A percentile compares a stretch with the other conserved stretches of the same genome.
phyloP scores from a whole-genome alignment of 768 basidiomycete genomes.

The Tulasnella calospora region DNA sequence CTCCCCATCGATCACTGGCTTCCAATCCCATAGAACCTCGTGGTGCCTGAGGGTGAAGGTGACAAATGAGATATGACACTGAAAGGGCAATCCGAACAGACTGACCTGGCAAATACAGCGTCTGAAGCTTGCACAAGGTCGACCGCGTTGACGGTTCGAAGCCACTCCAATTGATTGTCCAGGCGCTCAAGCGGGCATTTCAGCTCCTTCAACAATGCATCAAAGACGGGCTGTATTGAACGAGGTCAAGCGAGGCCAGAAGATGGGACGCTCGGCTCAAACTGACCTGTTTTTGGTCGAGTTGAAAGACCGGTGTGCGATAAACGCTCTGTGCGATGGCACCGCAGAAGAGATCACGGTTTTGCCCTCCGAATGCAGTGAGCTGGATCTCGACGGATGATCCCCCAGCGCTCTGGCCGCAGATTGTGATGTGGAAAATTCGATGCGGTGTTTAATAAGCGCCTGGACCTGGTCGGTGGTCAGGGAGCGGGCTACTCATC shows the following conservation, averaged over 20 bases:
- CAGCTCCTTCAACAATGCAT: slow-evolving; percentile 47
- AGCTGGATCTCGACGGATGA: slow-evolving; percentile 56
- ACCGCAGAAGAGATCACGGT: slow-evolving; percentile 43
- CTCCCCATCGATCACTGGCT: slow-evolving; percentile 52
- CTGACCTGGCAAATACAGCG: slow-evolving; percentile 13
- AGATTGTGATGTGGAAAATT: slow-evolving; percentile 42
- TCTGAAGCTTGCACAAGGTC: slow-evolving; percentile 44
- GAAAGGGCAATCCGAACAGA: slow-evolving; percentile 2
- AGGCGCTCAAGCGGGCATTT: slow-evolving; percentile 45
- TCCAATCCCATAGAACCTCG: slow-evolving; percentile 13
- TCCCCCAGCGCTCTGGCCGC: slow-evolving; percentile 57
- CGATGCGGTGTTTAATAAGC: not conserved
- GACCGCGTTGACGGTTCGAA: slow-evolving; percentile 30
- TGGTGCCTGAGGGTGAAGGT: slow-evolving; percentile 35
- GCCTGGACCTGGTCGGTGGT: not conserved
- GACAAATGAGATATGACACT: not conserved
- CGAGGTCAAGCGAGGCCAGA: not conserved
- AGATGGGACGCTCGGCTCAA: not conserved
- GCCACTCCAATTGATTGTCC: slow-evolving; percentile 13
- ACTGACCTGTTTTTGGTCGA: slow-evolving; percentile 50
- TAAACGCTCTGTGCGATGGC: slow-evolving; percentile 63
- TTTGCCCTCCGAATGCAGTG: slow-evolving; percentile 41
- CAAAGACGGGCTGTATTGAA: slow-evolving; percentile 46
- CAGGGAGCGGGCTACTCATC: not conserved
- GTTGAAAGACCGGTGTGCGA: slow-evolving; percentile 48